These are phyloP conservation scores for Boletus subparvulus DNA, from an alignment of 768 basidiomycete species.

Conservation along the genomic window DNA sequence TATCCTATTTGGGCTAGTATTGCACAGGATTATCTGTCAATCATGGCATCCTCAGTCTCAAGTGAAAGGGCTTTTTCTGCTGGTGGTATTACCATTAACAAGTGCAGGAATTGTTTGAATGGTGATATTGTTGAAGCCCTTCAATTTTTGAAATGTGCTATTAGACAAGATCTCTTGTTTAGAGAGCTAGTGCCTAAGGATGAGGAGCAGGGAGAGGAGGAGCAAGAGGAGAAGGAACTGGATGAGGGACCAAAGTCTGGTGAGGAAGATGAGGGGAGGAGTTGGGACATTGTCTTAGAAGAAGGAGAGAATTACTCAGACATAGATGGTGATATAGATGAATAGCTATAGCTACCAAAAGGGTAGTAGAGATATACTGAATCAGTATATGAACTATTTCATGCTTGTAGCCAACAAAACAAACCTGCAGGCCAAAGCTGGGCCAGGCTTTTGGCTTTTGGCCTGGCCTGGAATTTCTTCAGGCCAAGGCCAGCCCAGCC, in stretches of 20 bases:
- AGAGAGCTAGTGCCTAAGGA: neutral
- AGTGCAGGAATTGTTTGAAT: neutral
- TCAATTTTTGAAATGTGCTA: neutral
- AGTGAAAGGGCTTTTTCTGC: too few relatives aligned
- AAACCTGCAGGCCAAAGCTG: too few relatives aligned
- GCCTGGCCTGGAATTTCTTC: too few relatives aligned
- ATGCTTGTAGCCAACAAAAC: too few relatives aligned
- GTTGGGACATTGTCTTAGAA: neutral
- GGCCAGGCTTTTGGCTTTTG: too few relatives aligned
- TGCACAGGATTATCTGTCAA: neutral
- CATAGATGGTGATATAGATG: neutral
- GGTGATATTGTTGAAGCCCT: neutral
- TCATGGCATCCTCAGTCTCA: neutral
- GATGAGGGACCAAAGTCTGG: too few relatives aligned
- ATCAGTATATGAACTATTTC: too few relatives aligned
- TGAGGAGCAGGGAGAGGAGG: neutral
- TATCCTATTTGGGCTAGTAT: neutral
- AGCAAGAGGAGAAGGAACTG: too few relatives aligned
- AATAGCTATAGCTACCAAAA: neutral
- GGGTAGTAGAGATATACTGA: too few relatives aligned
- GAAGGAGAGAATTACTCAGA: neutral
- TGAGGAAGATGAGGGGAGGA: neutral
- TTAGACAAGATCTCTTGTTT: neutral
- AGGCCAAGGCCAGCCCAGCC: too few relatives aligned
- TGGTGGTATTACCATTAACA: too few relatives aligned